A percentile compares a stretch with the other conserved stretches of the same genome.
These are phyloP conservation scores for Hypoxylon perforatum DNA, from an alignment of 495 filamentous ascomycete genomes.

Conservation along the genomic window DNA sequence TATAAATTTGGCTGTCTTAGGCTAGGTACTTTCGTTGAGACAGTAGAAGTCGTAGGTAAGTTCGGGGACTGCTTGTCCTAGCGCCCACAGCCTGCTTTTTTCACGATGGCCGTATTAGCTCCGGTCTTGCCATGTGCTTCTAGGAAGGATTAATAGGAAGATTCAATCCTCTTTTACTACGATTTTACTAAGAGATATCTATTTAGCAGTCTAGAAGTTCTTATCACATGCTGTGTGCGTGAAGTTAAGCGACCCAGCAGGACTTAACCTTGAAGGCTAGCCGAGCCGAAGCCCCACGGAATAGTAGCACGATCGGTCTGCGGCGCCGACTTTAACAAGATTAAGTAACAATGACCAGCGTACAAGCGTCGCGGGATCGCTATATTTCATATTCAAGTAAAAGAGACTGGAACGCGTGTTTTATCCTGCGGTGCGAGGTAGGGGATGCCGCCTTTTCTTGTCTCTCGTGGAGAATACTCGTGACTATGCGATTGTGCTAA, in stretches of 20 bases:
- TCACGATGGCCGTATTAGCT: background rate
- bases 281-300: constrained; percentile 30
- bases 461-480: constrained; percentile 18
- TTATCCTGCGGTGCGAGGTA: constrained; percentile 29
- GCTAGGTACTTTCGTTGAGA: background rate
- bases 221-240: background rate
- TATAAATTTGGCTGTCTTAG: background rate
- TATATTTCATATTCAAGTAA: constrained; percentile 26
- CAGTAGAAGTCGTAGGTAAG: background rate
- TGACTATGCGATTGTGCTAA: constrained; percentile 9
- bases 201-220: background rate
- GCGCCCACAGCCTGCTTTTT: background rate
- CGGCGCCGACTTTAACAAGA: constrained; percentile 20
- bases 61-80: background rate
- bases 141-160: background rate
- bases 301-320: constrained; percentile 32
- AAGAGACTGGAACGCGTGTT: constrained; percentile 4
- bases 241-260: constrained; percentile 47
- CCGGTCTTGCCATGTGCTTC: background rate
- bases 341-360: constrained; percentile 17
- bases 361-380: constrained; percentile 11
- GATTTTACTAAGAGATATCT: too few species aligned
- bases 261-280: constrained; percentile 20
- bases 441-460: constrained; percentile 26
- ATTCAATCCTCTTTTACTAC: background rate